Conservation (phyloP, 2,329 filamentous ascomycete species). For the Microsporum ferrugineum region DNA sequence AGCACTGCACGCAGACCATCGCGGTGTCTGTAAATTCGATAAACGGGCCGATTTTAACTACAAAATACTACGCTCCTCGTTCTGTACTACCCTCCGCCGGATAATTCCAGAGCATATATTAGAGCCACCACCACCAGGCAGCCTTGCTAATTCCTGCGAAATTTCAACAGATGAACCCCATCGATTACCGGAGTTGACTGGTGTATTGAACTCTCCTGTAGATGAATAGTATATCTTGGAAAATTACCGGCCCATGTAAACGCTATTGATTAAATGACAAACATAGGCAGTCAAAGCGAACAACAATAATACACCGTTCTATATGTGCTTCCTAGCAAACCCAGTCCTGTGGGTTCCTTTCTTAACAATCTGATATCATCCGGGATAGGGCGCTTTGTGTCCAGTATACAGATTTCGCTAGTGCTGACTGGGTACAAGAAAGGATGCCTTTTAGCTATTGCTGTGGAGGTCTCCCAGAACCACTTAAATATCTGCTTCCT, state of each 20-base stretch:
- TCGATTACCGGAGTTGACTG: neutral
- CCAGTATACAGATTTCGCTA: no score
- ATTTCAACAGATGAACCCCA: neutral
- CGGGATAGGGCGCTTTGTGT: no score
- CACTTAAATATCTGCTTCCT: no score
- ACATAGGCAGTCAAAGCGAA: neutral
- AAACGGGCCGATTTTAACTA: constrained; percentile 23
- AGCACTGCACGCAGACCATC: neutral
- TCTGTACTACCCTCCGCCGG: constrained; percentile 21
- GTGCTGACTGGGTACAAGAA: no score
- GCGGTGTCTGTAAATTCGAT: neutral
- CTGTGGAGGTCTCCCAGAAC: no score
- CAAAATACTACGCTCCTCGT: constrained; percentile 23
- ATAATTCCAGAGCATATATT: constrained; percentile 12
- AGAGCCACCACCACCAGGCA: neutral
- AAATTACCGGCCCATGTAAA: constrained; percentile 21
- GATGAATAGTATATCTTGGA: constrained; percentile 19
- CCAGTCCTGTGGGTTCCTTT: no score
- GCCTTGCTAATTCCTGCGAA: neutral
- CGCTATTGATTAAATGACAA: constrained; percentile 15
- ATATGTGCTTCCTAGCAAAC: no score
- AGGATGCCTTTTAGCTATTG: no score
- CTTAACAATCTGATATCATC: no score
- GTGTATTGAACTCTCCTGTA: constrained; percentile 16
- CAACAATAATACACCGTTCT: no score